These are phyloP conservation scores for Picea mariana DNA, from an alignment of 83 land plant genomes.

Conservation along the genomic window DNA sequence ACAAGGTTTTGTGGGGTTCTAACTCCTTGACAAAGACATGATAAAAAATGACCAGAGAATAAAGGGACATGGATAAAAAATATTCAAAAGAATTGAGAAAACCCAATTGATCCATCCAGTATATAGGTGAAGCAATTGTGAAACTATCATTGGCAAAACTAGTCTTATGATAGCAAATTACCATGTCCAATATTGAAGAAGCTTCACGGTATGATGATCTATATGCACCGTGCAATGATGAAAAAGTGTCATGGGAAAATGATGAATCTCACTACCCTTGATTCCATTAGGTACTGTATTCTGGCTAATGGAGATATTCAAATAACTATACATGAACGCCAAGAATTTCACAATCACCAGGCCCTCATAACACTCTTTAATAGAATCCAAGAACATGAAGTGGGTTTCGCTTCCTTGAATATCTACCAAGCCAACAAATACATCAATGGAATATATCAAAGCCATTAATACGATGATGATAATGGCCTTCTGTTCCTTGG, in stretches of 20 bases:
- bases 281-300: conserved; percentile 91
- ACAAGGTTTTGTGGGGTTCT: conserved; percentile 91
- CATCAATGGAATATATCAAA: conserved; percentile 78
- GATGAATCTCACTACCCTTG: conserved; percentile 90
- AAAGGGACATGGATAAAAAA: conserved; percentile 87
- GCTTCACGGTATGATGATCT: conserved; percentile 65
- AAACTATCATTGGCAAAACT: conserved; percentile 73
- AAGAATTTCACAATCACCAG: conserved; percentile 90
- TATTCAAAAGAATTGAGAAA: conserved; percentile 76
- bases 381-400: conserved; percentile 82
- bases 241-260: conserved; percentile 87
- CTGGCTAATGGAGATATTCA: conserved; percentile 82
- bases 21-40: conserved; percentile 92
- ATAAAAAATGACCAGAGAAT: conserved; percentile 85
- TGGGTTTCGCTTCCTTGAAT: conserved; percentile 74
- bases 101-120: conserved; percentile 75
- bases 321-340: conserved; percentile 79
- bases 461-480: conserved; percentile 90
- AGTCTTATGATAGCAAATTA: conserved; percentile 94
- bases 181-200: conserved; percentile 97
- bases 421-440: conserved; percentile 86
- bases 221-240: conserved; percentile 78
- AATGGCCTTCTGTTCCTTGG: conserved; percentile 92
- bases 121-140: conserved; percentile 78
- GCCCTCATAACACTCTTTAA: conserved; percentile 97